Evolutionary conservation across 331 rosid genomes (phyloP).

Genomic region (Acacia concinna): DNA sequence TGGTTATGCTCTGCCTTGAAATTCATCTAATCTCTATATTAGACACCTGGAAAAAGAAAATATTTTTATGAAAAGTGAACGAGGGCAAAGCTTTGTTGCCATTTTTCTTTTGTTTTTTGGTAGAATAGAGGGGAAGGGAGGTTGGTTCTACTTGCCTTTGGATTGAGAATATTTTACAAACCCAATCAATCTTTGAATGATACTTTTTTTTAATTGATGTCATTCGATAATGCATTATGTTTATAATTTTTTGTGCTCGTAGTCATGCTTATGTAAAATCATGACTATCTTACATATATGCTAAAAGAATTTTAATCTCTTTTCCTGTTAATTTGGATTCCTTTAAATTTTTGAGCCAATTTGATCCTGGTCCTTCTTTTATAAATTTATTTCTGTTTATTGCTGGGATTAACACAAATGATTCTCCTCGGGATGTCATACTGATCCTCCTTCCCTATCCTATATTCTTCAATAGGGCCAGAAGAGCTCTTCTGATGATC

Average conservation of each 20-base stretch:
- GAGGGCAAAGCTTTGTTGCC: neutral
- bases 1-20: neutral
- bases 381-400: slow-evolving; percentile 12
- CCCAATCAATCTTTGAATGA: slow-evolving; percentile 1
- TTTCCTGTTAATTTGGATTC: neutral
- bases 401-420: neutral
- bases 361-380: neutral
- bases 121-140: neutral
- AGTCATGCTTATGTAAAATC: neutral
- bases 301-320: neutral
- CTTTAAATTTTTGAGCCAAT: neutral
- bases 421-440: slow-evolving; percentile 2
- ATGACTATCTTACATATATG: neutral
- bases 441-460: slow-evolving; percentile 20
- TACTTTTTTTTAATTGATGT: neutral
- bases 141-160: neutral
- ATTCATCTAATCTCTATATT: neutral
- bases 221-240: neutral
- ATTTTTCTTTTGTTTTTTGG: neutral
- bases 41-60: neutral
- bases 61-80: neutral
- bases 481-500: slow-evolving; percentile 53
- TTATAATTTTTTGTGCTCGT: neutral
- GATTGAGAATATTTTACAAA: neutral
- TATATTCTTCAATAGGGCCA: slow-evolving; percentile 51